Evolutionary conservation across 2,329 filamentous ascomycete species (phyloP).

Genomic region (Alternaria brassicicola): DNA sequence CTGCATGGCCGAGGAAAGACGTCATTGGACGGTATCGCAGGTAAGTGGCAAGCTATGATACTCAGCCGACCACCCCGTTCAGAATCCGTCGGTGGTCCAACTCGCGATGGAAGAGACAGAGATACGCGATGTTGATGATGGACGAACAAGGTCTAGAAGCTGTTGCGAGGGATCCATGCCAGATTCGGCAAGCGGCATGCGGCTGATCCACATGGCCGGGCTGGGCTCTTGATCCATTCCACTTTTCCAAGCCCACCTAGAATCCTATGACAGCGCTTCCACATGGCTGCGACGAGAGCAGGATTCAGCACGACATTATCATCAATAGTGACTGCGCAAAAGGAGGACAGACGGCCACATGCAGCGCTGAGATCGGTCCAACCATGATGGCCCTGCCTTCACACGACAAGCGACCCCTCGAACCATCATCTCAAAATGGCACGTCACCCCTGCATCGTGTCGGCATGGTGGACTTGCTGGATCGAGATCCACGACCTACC

Average conservation of each 20-base stretch:
- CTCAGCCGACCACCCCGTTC: no score
- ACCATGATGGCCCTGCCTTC: slow-evolving; percentile 1
- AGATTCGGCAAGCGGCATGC: background rate
- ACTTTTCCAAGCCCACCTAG: slow-evolving; percentile 1
- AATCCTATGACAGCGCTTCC: background rate
- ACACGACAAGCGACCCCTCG: slow-evolving; percentile 4
- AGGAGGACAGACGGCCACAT: slow-evolving; percentile 1
- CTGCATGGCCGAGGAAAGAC: no score
- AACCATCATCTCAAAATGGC: slow-evolving; percentile 3
- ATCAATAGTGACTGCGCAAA: background rate
- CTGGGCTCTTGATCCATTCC: slow-evolving; percentile 4
- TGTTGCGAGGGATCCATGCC: background rate
- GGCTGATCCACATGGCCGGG: slow-evolving; percentile 8
- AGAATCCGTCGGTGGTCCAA: no score
- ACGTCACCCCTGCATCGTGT: slow-evolving; percentile 15
- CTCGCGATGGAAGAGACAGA: no score
- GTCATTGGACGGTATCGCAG: no score
- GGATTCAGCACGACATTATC: background rate
- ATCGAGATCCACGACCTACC: slow-evolving; percentile 28
- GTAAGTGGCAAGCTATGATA: no score
- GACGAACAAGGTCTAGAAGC: background rate
- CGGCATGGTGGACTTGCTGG: slow-evolving; percentile 30
- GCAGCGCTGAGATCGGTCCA: background rate
- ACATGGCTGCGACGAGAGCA: slow-evolving; percentile 1
- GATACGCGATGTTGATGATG: no score